These are phyloP conservation scores for Chlorokybus atmophyticus DNA, from an alignment of 139 green algal genomes.

Conservation along the genomic window DNA sequence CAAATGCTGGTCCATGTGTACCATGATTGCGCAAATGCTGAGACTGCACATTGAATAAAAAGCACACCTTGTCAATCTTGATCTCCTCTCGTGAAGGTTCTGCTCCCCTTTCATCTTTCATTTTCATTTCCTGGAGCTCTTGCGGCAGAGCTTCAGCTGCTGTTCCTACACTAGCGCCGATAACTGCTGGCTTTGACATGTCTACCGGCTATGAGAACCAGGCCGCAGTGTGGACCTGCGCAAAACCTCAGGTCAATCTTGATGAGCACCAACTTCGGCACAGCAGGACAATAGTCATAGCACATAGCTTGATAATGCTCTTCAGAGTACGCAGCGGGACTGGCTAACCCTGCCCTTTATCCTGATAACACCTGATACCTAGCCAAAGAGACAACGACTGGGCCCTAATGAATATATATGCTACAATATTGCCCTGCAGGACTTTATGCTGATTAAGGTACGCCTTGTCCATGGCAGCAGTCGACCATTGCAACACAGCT, in stretches of 20 bases:
- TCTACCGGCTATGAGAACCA: not conserved
- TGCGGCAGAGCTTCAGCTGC: not conserved
- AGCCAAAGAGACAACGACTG: too few species aligned
- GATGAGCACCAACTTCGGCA: conserved; percentile 1
- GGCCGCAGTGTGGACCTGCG: not conserved
- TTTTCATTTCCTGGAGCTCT: conserved; percentile 4
- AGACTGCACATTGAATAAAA: not conserved
- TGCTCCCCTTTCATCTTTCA: conserved; percentile 4
- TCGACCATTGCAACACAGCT: too few species aligned
- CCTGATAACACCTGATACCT: too few species aligned
- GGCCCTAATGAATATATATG: too few species aligned
- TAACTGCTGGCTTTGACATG: not conserved
- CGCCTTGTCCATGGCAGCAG: too few species aligned
- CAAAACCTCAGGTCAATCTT: not conserved
- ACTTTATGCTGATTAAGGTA: too few species aligned
- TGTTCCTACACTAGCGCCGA: not conserved
- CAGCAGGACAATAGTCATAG: not conserved
- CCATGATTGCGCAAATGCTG: not conserved
- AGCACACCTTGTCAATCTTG: not conserved
- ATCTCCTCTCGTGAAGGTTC: not conserved
- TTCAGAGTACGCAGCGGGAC: too few species aligned
- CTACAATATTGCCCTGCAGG: too few species aligned
- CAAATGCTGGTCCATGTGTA: not conserved
- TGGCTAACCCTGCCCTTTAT: too few species aligned
- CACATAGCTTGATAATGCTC: too few species aligned